phyloP scores from a whole-genome alignment of 768 basidiomycete species.

The Amanita jacksonii region DNA sequence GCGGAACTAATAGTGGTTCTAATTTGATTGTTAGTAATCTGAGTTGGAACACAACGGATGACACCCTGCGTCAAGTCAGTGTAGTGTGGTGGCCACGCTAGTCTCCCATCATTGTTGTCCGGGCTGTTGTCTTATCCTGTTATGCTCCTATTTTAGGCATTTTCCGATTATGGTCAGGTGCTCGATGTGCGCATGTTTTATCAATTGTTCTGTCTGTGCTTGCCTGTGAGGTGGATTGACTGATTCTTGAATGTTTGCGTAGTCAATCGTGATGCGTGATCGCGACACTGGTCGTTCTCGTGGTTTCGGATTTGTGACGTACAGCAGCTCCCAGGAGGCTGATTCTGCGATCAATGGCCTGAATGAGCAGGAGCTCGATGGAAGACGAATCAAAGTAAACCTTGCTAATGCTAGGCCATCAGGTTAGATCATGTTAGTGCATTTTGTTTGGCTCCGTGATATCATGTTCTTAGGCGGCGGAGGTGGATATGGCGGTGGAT shows the following conservation, averaged over 20 bases:
- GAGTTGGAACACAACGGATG: constrained; percentile 96
- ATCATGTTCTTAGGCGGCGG: constrained; percentile 13
- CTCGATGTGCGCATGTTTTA: constrained; percentile 76
- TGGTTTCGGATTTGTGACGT: constrained; percentile 96
- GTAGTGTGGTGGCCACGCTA: constrained; percentile 28
- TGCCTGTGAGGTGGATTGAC: constrained; percentile 25
- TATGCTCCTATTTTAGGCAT: constrained; percentile 61
- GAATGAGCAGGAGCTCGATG: constrained; percentile 92
- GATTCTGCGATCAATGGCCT: constrained; percentile 63
- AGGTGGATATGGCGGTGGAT: constrained; percentile 13
- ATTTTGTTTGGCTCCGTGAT: constrained; percentile 3
- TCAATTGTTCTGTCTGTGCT: constrained; percentile 20
- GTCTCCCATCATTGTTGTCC: constrained; percentile 21
- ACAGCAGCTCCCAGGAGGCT: constrained; percentile 51
- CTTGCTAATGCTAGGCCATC: constrained; percentile 59
- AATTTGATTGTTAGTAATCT: constrained; percentile 66
- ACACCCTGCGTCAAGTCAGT: constrained; percentile 82
- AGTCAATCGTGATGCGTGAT: constrained; percentile 98
- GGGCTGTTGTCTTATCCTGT: constrained; percentile 40
- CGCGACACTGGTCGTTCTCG: constrained; percentile 95
- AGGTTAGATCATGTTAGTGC: constrained; percentile 44
- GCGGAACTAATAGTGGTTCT: constrained; percentile 49
- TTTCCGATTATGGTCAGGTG: constrained; percentile 72
- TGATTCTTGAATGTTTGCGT: constrained; percentile 30
- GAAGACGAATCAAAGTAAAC: constrained; percentile 85